Conservation (phyloP, 768 basidiomycete species). For the Ramaria rubella region DNA sequence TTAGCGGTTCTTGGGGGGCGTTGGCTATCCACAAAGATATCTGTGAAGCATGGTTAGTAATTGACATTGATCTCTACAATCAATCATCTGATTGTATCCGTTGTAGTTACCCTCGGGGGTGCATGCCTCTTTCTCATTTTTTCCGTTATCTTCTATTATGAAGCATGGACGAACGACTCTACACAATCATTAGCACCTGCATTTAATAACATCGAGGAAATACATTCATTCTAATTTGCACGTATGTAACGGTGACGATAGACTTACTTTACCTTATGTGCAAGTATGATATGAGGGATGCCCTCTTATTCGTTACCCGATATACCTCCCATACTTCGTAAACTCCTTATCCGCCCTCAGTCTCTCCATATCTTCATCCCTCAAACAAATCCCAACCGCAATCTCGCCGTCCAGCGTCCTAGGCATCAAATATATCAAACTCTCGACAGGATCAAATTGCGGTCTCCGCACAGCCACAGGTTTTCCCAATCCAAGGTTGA, state of each 20-base stretch:
- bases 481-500: too few species aligned
- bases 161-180: conserved; percentile 34
- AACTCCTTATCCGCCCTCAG: too few species aligned
- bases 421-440: too few species aligned
- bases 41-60: conserved; percentile 88
- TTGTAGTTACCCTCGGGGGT: conserved; percentile 75
- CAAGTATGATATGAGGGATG: too few species aligned
- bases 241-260: neutral
- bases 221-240: neutral
- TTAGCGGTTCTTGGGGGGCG: conserved; percentile 92
- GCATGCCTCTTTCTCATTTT: conserved; percentile 79
- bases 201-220: neutral
- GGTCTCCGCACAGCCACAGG: too few species aligned
- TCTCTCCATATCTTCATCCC: too few species aligned
- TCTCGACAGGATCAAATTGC: too few species aligned
- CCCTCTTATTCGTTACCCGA: too few species aligned
- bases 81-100: neutral
- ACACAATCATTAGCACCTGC: neutral
- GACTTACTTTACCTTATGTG: too few species aligned
- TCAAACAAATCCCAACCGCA: too few species aligned
- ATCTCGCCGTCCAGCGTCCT: too few species aligned
- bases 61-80: neutral
- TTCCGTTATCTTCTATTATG: conserved; percentile 69
- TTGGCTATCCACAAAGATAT: conserved; percentile 89
- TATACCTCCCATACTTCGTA: too few species aligned